These are phyloP conservation scores for Ormosia emarginata DNA, from an alignment of 306 rosid species.

Conservation along the genomic window DNA sequence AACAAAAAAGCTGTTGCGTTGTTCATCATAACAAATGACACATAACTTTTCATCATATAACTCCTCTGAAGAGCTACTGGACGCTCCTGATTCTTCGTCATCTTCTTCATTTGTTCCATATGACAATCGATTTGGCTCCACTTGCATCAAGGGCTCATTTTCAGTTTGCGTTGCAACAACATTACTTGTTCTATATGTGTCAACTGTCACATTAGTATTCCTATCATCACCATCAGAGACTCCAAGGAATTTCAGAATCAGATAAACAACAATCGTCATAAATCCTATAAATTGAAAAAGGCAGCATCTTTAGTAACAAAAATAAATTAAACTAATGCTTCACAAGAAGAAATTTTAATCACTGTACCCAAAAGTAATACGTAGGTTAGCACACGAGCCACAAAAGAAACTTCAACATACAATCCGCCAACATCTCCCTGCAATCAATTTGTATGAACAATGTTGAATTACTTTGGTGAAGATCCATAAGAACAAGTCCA, in stretches of 20 bases:
- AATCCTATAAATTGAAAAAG: slow-evolving; percentile 38
- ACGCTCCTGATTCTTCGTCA: slow-evolving; percentile 46
- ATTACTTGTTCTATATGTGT: slow-evolving; percentile 4
- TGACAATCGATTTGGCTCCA: slow-evolving; percentile 15
- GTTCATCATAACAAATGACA: slow-evolving; percentile 66
- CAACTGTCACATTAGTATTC: neutral
- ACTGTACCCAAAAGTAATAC: slow-evolving; percentile 54
- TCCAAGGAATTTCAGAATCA: slow-evolving; percentile 52
- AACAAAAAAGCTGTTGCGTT: slow-evolving; percentile 64
- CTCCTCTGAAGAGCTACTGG: slow-evolving; percentile 59
- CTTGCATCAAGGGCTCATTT: slow-evolving; percentile 49
- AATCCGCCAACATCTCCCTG: slow-evolving; percentile 44
- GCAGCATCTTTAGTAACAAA: neutral
- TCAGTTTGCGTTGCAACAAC: slow-evolving; percentile 25
- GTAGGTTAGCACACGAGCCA: slow-evolving; percentile 49
- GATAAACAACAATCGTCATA: slow-evolving; percentile 20
- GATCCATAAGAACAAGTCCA: neutral
- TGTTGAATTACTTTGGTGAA: neutral
- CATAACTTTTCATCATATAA: slow-evolving; percentile 70
- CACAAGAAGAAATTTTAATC: neutral
- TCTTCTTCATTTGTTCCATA: slow-evolving; percentile 54
- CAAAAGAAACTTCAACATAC: slow-evolving; percentile 45
- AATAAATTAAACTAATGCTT: neutral
- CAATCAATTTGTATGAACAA: neutral
- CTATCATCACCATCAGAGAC: slow-evolving; percentile 26